Evolutionary conservation across 2,329 filamentous ascomycete species (phyloP).

Genomic region (Cryphonectria naterciae): DNA sequence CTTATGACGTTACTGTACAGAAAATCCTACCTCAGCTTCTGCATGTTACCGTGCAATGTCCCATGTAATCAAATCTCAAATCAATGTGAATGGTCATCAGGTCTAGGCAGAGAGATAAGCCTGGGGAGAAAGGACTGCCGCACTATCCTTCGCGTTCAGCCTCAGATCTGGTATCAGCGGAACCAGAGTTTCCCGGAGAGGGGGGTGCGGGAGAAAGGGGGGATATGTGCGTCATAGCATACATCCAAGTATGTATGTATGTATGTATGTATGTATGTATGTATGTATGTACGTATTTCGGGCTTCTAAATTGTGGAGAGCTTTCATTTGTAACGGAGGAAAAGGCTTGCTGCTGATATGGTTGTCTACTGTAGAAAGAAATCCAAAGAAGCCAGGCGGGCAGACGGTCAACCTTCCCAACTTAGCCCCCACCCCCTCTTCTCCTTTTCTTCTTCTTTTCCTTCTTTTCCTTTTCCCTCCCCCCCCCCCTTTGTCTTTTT

Average conservation of each 20-base stretch:
- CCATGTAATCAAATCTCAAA: background rate
- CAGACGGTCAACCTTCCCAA: background rate
- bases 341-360: background rate
- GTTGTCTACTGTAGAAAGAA: background rate
- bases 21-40: background rate
- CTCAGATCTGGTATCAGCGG: background rate
- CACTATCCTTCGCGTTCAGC: background rate
- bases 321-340: background rate
- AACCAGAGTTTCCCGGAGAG: background rate
- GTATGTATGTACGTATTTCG: background rate
- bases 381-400: background rate
- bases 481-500: too few relatives aligned
- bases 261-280: background rate
- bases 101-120: background rate
- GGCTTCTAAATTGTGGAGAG: background rate
- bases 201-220: too few relatives aligned
- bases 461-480: background rate
- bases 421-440: background rate
- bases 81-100: background rate
- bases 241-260: background rate
- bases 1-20: conserved; percentile 1
- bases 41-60: background rate
- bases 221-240: background rate
- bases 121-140: too few relatives aligned
- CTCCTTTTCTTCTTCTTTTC: background rate